These are phyloP conservation scores for Quercus phellos DNA, from an alignment of 331 rosid species.

Conservation along the genomic window DNA sequence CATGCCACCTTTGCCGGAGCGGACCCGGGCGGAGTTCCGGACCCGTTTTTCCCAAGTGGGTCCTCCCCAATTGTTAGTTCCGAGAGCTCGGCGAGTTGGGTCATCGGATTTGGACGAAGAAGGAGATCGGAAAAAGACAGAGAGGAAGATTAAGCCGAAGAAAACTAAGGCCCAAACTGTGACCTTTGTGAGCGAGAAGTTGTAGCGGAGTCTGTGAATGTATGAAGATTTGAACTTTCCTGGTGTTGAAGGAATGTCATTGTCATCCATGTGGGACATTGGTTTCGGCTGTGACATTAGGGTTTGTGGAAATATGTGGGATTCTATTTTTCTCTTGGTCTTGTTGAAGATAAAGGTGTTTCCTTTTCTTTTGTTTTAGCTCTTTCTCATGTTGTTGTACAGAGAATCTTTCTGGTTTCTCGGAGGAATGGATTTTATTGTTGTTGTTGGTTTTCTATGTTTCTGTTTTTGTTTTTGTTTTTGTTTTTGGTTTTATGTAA, in stretches of 20 bases:
- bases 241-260: slow-evolving; percentile 66
- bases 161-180: slow-evolving; percentile 60
- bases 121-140: slow-evolving; percentile 53
- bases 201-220: slow-evolving; percentile 58
- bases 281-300: slow-evolving; percentile 54
- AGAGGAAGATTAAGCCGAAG: slow-evolving; percentile 62
- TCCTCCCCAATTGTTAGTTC: slow-evolving; percentile 71
- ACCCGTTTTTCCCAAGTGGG: slow-evolving; percentile 73
- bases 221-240: slow-evolving; percentile 71
- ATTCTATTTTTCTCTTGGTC: slow-evolving; percentile 20
- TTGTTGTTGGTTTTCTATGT: slow-evolving; percentile 10
- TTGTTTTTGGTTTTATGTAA: slow-evolving; percentile 22
- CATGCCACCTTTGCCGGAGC: slow-evolving; percentile 58
- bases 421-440: slow-evolving; percentile 42
- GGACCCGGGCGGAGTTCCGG: slow-evolving; percentile 50
- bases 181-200: slow-evolving; percentile 60
- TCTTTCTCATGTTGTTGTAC: slow-evolving; percentile 8
- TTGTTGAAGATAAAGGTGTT: slow-evolving; percentile 21
- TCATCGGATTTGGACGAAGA: slow-evolving; percentile 39
- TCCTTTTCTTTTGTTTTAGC: not conserved
- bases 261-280: slow-evolving; percentile 61
- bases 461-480: slow-evolving; percentile 20
- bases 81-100: slow-evolving; percentile 56
- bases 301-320: slow-evolving; percentile 18
- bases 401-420: slow-evolving; percentile 66